A percentile compares a stretch with the other conserved stretches of the same genome.
Evolutionary conservation across 306 rosid species (phyloP).

Genomic region (Alnus glutinosa): DNA sequence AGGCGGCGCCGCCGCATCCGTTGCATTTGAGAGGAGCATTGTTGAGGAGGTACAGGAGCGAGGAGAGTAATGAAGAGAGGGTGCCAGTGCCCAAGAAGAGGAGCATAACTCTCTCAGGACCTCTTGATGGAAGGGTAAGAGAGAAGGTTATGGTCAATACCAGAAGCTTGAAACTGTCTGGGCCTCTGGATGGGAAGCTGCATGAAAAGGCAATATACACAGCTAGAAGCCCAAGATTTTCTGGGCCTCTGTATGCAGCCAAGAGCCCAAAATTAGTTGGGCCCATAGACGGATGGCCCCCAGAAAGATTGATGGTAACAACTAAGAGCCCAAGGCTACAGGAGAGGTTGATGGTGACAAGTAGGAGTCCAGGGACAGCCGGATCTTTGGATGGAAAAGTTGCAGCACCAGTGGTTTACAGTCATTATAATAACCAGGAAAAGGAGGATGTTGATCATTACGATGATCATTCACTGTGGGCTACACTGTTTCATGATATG

Average conservation of each 20-base stretch:
- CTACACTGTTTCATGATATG: conserved; percentile 77
- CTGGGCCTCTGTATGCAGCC: conserved; percentile 35
- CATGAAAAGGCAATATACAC: conserved; percentile 26
- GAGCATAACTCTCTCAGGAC: conserved; percentile 75
- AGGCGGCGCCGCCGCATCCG: conserved; percentile 20
- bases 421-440: conserved; percentile 45
- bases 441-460: conserved; percentile 34
- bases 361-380: conserved; percentile 35
- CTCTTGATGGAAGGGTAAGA: conserved; percentile 64
- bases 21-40: conserved; percentile 38
- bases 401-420: conserved; percentile 45
- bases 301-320: background rate
- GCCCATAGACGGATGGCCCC: conserved; percentile 34
- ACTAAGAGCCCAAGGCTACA: conserved; percentile 1
- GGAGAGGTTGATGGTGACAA: conserved; percentile 23
- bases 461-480: conserved; percentile 74
- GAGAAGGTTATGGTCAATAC: conserved; percentile 45
- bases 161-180: conserved; percentile 44
- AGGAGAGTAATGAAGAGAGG: conserved; percentile 37
- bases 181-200: conserved; percentile 37
- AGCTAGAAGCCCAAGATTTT: conserved; percentile 48
- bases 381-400: conserved; percentile 31
- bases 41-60: conserved; percentile 37
- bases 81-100: conserved; percentile 36
- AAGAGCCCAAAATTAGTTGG: conserved; percentile 42